These are phyloP conservation scores for Rhizophora apiculata DNA, from an alignment of 345 rosid genomes.

Conservation along the genomic window DNA sequence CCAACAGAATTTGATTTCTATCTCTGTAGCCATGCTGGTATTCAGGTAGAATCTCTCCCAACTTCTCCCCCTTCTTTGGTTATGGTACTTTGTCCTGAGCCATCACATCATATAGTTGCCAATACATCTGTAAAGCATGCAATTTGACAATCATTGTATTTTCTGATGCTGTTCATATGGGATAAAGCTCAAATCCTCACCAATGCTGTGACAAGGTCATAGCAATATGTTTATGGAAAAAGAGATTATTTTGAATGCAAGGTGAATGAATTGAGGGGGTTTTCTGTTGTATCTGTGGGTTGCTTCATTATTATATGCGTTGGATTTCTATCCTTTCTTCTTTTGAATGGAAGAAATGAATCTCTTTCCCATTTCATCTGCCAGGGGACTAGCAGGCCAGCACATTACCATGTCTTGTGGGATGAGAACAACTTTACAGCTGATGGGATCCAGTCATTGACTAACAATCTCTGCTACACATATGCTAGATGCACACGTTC, in stretches of 20 bases:
- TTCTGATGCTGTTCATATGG: neutral
- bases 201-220: neutral
- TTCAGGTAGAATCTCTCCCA: slow-evolving; percentile 55
- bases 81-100: neutral
- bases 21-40: slow-evolving; percentile 98
- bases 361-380: slow-evolving; percentile 5
- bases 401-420: slow-evolving; percentile 99
- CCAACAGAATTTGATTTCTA: slow-evolving; percentile 96
- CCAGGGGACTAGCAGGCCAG: slow-evolving; percentile 98
- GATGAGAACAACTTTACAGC: slow-evolving; percentile 98
- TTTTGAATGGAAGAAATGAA: neutral
- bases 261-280: no score
- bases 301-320: neutral
- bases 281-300: no score
- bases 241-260: no score
- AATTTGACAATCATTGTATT: neutral
- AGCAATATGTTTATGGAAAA: neutral
- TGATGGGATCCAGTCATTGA: slow-evolving; percentile 91
- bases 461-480: slow-evolving; percentile 95
- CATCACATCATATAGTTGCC: neutral
- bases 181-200: neutral
- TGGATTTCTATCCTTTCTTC: neutral
- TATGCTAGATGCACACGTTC: slow-evolving; percentile 97
- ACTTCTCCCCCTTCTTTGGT: neutral
- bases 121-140: neutral